Percentiles rank a stretch among this genome's conserved stretches.
These are phyloP conservation scores for Chlorella vulgaris DNA, from an alignment of 139 green algal species.

Conservation along the genomic window DNA sequence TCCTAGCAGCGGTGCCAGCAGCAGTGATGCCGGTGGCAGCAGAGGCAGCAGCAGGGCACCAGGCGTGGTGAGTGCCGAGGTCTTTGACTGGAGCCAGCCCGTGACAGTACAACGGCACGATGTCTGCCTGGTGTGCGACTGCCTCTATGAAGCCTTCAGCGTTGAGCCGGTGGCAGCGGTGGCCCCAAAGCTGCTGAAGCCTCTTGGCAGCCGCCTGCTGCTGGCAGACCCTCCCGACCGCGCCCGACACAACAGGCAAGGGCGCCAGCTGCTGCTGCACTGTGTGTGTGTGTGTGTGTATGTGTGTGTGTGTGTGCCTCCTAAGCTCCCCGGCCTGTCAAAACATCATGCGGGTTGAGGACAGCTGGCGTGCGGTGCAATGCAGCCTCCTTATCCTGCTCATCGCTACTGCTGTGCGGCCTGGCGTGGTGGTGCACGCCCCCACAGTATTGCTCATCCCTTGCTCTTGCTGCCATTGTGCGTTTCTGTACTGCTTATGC, in stretches of 20 bases:
- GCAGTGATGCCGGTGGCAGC: neutral
- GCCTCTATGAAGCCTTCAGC: conserved; percentile 61
- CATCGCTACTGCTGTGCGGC: too few relatives aligned
- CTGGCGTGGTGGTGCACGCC: too few relatives aligned
- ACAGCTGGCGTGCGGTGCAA: too few relatives aligned
- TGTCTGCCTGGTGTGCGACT: conserved; percentile 59
- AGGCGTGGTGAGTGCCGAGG: conserved; percentile 11
- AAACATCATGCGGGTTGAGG: too few relatives aligned
- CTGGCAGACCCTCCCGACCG: conserved; percentile 57
- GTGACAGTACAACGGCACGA: conserved; percentile 2
- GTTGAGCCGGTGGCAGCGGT: conserved; percentile 51
- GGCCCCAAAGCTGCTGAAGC: conserved; percentile 43
- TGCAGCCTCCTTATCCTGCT: too few relatives aligned
- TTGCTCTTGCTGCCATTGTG: neutral
- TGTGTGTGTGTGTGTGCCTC: too few relatives aligned
- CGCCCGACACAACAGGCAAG: conserved; percentile 49
- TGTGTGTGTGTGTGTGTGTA: too few relatives aligned
- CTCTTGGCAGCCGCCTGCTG: conserved; percentile 34
- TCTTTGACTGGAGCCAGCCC: conserved; percentile 28
- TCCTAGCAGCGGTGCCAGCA: conserved; percentile 15
- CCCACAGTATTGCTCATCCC: neutral
- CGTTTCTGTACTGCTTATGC: neutral
- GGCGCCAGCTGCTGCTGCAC: neutral
- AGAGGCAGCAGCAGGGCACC: neutral
- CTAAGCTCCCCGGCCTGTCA: too few relatives aligned